A percentile compares a stretch with the other conserved stretches of the same genome.
Conservation (phyloP, 2,329 filamentous ascomycete species). For the Clonostachys solani region DNA sequence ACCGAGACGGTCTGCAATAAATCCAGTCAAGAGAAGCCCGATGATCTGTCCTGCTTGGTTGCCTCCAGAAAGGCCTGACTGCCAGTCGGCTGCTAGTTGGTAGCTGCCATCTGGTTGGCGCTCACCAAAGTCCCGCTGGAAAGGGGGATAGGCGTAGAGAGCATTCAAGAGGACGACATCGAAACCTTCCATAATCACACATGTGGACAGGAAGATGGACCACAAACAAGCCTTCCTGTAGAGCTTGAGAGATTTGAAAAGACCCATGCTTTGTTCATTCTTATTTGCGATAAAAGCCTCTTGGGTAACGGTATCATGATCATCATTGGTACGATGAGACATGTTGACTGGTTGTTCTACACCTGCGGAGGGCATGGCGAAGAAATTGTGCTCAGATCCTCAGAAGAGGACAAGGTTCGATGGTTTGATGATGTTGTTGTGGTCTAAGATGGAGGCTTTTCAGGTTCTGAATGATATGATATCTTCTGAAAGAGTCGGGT, state of each 20-base stretch:
- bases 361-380: no score
- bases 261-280: conserved; percentile 23
- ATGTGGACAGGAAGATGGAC: conserved; percentile 29
- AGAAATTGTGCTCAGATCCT: no score
- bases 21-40: conserved; percentile 43
- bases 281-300: conserved; percentile 19
- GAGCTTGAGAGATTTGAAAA: conserved; percentile 28
- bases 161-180: conserved; percentile 31
- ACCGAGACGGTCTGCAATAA: conserved; percentile 38
- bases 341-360: no score
- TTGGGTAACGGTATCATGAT: not conserved
- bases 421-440: no score
- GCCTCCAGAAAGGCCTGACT: conserved; percentile 44
- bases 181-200: conserved; percentile 34
- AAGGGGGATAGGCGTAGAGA: conserved; percentile 34
- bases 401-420: no score
- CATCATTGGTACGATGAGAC: no score
- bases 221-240: conserved; percentile 30
- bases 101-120: conserved; percentile 27
- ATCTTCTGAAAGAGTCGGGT: no score
- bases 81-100: conserved; percentile 45
- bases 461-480: no score
- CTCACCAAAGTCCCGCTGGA: conserved; percentile 31
- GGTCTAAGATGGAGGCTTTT: no score
- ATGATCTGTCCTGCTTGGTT: conserved; percentile 42